Evolutionary conservation across 352 stramenopile genomes (phyloP), one percentile per base, ranked within the genome.

Genomic region (Phytophthora meadii): DNA sequence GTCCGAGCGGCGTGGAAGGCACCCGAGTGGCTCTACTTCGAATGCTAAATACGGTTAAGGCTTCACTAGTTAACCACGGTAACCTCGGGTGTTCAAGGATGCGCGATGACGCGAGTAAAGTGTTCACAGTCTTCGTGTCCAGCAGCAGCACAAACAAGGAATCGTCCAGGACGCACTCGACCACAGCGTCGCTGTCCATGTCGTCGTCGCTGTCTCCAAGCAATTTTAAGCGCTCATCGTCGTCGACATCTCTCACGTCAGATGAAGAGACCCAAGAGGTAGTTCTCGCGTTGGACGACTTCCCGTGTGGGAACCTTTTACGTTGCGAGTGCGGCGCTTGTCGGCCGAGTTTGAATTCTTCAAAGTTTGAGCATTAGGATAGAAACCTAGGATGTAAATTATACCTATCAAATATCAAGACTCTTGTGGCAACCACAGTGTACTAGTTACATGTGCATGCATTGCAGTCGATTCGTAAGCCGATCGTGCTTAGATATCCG

Each of bases 11-110:
- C 17, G 69, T 77, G 17, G 65, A 77, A 47, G 65, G 54, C 40
- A 72, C 54, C 8, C 65, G 65, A 30, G 58, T 72, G 12, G 69
- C 70, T 19, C 30, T 77, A 19, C 36, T 77, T 36, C 54, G 65
- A 7, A 72, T 77, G 65, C 59, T 77, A 27, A 77, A 68, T 32
- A 78, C 70, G 12, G 56, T 79, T 1, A 74, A 79, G 44, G 45
- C 67, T 15, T 76, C 64, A 10, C 58, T 79, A 15, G 61, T 78
- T 37, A 78, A 78, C 53, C 70, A 66, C 44, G 66, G 70, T 34
- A 78, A 78, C 48, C 66, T 76, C 52, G 52, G 62, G 11, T 79
- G 71, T 37, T 54, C 58, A 10, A 41, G 64, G 44, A 74, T 79
- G 48, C 52, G 54, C 8, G 59, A 74, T 51, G 58, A 76, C 15